These are phyloP conservation scores for Aschersonia sp. DNA, from an alignment of 2,329 filamentous ascomycete genomes.

Conservation along the genomic window DNA sequence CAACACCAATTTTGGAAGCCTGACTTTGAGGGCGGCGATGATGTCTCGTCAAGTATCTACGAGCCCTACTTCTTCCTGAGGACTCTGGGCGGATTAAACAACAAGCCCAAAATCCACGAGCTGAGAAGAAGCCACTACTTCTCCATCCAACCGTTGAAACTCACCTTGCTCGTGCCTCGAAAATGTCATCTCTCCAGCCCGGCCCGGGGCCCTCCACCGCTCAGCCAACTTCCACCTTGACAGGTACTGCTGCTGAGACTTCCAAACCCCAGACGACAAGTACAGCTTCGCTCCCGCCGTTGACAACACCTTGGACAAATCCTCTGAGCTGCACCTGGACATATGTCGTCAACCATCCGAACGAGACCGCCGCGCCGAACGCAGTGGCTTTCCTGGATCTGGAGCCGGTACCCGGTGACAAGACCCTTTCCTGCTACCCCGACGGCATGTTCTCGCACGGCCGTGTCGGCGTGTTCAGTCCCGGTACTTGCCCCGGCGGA, in stretches of 20 bases:
- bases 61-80: neutral
- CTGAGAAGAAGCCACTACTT: too few relatives aligned
- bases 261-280: neutral
- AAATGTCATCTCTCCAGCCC: slow-evolving; percentile 3
- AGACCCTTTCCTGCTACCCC: slow-evolving; percentile 24
- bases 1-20: too few relatives aligned
- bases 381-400: slow-evolving; percentile 22
- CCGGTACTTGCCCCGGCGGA: slow-evolving; percentile 22
- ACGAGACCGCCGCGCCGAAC: slow-evolving; percentile 11
- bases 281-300: slow-evolving; percentile 15
- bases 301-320: slow-evolving; percentile 22
- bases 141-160: too few relatives aligned
- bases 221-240: slow-evolving; percentile 6
- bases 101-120: too few relatives aligned
- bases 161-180: neutral
- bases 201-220: neutral
- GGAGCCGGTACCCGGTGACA: slow-evolving; percentile 19
- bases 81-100: neutral
- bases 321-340: slow-evolving; percentile 24
- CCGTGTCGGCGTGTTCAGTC: slow-evolving; percentile 23
- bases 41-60: neutral
- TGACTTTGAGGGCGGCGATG: neutral
- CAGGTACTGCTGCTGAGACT: neutral
- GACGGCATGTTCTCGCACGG: slow-evolving; percentile 22
- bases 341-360: slow-evolving; percentile 15